These are phyloP conservation scores for Cochlearia excelsa DNA, from an alignment of 345 rosid species.

Conservation along the genomic window DNA sequence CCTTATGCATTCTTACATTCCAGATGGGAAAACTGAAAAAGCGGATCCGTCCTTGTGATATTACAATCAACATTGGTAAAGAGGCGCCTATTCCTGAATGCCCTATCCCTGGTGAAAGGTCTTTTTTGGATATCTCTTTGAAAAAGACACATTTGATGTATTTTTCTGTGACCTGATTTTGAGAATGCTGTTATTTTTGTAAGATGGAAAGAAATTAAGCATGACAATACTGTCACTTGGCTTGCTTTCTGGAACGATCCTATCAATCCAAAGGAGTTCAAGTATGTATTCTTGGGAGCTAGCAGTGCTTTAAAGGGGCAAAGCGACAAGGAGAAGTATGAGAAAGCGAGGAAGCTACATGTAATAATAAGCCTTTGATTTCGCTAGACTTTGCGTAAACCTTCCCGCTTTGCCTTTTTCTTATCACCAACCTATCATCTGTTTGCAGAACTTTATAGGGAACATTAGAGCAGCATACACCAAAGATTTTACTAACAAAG, in stretches of 20 bases:
- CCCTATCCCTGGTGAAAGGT: conserved; percentile 97
- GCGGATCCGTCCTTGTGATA: conserved; percentile 84
- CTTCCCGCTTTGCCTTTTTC: conserved; percentile 1
- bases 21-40: conserved; percentile 99
- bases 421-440: conserved; percentile 16
- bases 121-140: conserved; percentile 13
- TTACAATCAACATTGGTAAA: conserved; percentile 91
- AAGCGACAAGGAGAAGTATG: conserved; percentile 99
- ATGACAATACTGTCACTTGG: conserved; percentile 98
- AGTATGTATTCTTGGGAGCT: conserved; percentile 92
- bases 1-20: conserved; percentile 15
- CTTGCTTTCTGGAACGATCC: conserved; percentile 99
- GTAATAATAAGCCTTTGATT: conserved; percentile 46
- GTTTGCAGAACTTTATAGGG: conserved; percentile 59
- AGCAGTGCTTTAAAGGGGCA: conserved; percentile 97
- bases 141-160: not conserved
- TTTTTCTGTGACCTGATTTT: conserved; percentile 13
- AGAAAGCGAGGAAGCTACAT: conserved; percentile 95
- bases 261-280: conserved; percentile 91
- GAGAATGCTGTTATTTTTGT: conserved; percentile 25
- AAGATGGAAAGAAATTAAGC: conserved; percentile 99
- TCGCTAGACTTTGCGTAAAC: conserved; percentile 10
- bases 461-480: conserved; percentile 78
- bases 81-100: conserved; percentile 85
- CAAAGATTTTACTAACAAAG: conserved; percentile 65